These are phyloP conservation scores for Arabis hirsuta DNA, from an alignment of 345 rosid genomes.

Conservation along the genomic window DNA sequence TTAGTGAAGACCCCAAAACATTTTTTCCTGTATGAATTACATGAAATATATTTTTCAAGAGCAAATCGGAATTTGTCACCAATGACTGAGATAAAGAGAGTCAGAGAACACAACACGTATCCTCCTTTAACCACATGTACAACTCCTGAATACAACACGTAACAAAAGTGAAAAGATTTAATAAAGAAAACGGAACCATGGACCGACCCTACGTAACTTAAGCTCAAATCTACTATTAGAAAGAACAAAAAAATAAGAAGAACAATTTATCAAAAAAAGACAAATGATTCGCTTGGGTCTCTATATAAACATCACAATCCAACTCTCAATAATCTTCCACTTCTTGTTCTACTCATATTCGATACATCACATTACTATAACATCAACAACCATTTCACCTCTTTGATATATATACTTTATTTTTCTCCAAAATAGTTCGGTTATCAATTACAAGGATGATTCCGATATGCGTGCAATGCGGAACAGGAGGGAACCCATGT, in stretches of 20 bases:
- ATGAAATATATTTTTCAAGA: background rate
- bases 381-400: slow-evolving; percentile 27
- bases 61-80: slow-evolving; percentile 1
- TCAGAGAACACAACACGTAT: slow-evolving; percentile 21
- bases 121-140: slow-evolving; percentile 15
- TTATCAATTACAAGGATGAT: slow-evolving; percentile 26
- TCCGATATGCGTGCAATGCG: slow-evolving; percentile 79
- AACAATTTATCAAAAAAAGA: background rate
- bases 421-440: background rate
- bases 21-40: too few species aligned
- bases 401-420: background rate
- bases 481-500: slow-evolving; percentile 71
- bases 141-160: slow-evolving; percentile 9
- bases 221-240: slow-evolving; percentile 9
- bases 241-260: background rate
- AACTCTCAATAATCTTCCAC: slow-evolving; percentile 25
- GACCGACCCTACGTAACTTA: slow-evolving; percentile 28
- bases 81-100: slow-evolving; percentile 12
- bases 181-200: background rate
- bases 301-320: slow-evolving; percentile 37
- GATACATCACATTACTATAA: slow-evolving; percentile 28
- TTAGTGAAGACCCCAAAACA: background rate
- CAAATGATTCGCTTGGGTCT: slow-evolving; percentile 38
- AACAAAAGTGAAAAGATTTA: background rate
- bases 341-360: slow-evolving; percentile 34